Evolutionary conservation across 2,329 filamentous ascomycete genomes (phyloP).

Genomic region (Fusarium ambrosium): DNA sequence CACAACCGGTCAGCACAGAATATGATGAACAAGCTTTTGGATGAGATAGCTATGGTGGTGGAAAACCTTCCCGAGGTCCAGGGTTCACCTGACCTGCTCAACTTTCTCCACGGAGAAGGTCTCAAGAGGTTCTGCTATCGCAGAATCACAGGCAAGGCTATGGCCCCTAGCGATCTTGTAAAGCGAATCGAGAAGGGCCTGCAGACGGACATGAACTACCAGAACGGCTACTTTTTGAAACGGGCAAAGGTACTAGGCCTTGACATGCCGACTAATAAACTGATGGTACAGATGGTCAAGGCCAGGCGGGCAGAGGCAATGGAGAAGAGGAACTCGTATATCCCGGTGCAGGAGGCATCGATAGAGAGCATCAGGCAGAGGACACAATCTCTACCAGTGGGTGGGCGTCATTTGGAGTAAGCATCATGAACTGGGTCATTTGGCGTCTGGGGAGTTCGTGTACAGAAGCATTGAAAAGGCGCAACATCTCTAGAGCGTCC

Average conservation of each 20-base stretch:
- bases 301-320: constrained; percentile 67
- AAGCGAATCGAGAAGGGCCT: constrained; percentile 72
- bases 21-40: constrained; percentile 78
- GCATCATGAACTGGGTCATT: neutral
- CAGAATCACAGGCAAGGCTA: constrained; percentile 59
- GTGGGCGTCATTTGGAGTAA: neutral
- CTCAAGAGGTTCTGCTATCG: constrained; percentile 70
- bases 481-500: neutral
- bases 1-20: constrained; percentile 75
- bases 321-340: constrained; percentile 49
- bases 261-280: constrained; percentile 78
- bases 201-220: constrained; percentile 82
- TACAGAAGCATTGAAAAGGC: neutral
- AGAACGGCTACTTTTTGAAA: constrained; percentile 89
- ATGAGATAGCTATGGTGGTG: constrained; percentile 81
- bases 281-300: constrained; percentile 79
- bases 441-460: constrained; percentile 18
- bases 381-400: neutral
- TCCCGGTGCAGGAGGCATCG: constrained; percentile 55
- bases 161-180: constrained; percentile 73
- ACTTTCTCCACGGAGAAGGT: constrained; percentile 69
- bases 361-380: constrained; percentile 38
- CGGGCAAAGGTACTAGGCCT: constrained; percentile 80
- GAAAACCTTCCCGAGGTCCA: constrained; percentile 80
- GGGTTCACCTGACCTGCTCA: constrained; percentile 68